These are phyloP conservation scores for Beauveria medogensis DNA, from an alignment of 2,329 filamentous ascomycete species.

Conservation along the genomic window DNA sequence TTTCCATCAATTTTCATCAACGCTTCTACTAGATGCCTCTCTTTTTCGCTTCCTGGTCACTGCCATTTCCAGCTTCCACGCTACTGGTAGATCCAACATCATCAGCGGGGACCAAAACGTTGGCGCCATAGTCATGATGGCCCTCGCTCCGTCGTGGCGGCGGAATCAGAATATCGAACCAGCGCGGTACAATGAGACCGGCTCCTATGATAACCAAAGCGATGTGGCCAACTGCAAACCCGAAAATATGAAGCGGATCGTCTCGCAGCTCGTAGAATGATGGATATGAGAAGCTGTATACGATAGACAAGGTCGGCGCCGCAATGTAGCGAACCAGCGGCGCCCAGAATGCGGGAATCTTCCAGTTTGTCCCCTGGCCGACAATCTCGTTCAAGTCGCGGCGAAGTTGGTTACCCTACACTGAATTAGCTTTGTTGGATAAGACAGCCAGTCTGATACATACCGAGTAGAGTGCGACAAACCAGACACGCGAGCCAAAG, in stretches of 20 bases:
- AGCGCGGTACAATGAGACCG: slow-evolving; percentile 44
- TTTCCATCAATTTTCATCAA: background rate
- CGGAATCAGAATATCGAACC: slow-evolving; percentile 46
- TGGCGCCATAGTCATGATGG: slow-evolving; percentile 21
- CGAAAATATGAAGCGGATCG: slow-evolving; percentile 42
- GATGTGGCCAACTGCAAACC: slow-evolving; percentile 40
- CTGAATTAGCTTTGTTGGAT: background rate
- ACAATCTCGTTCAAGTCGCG: slow-evolving; percentile 47
- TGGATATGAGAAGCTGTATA: slow-evolving; percentile 44
- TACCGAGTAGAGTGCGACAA: slow-evolving; percentile 49
- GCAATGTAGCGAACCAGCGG: slow-evolving; percentile 41
- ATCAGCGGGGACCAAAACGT: background rate
- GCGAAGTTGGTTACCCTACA: slow-evolving; percentile 47
- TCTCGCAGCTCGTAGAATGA: slow-evolving; percentile 38
- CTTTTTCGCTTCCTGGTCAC: background rate
- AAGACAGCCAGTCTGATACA: slow-evolving; percentile 6
- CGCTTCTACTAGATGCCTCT: background rate
- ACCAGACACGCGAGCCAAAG: slow-evolving; percentile 39
- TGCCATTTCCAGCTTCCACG: background rate
- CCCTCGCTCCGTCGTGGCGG: slow-evolving; percentile 37
- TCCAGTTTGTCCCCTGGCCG: slow-evolving; percentile 47
- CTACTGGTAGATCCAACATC: slow-evolving; percentile 3
- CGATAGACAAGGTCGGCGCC: slow-evolving; percentile 41
- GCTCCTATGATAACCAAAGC: slow-evolving; percentile 37
- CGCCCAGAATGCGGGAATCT: slow-evolving; percentile 43